phyloP scores from a whole-genome alignment of 352 stramenopile species.

The Blastocystis sp. region DNA sequence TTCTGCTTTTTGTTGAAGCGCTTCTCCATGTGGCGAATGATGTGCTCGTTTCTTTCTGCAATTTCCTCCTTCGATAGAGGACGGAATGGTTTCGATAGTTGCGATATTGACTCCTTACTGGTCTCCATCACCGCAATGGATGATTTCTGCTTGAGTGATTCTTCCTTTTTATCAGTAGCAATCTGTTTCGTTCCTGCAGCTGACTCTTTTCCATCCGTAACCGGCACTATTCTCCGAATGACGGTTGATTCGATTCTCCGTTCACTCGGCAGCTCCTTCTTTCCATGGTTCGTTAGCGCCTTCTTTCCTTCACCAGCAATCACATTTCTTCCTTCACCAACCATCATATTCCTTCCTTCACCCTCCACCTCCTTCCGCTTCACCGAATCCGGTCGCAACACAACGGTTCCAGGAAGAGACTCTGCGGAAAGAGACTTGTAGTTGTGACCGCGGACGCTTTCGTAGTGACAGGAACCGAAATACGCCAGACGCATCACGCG shows the following conservation, averaged over 20 bases:
- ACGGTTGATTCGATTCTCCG: not conserved
- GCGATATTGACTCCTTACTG: too few relatives aligned
- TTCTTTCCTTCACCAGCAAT: not conserved
- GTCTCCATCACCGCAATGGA: too few relatives aligned
- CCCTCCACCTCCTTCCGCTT: slow-evolving; percentile 73
- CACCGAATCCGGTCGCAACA: slow-evolving; percentile 62
- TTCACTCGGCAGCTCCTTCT: not conserved
- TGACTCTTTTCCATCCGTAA: too few relatives aligned
- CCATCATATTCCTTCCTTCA: slow-evolving; percentile 64
- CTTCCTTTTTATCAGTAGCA: too few relatives aligned
- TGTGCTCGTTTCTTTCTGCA: not conserved
- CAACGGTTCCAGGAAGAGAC: not conserved
- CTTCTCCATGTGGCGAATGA: not conserved
- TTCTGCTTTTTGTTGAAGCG: not conserved
- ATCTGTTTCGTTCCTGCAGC: too few relatives aligned
- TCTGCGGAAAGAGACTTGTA: not conserved
- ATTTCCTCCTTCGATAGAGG: not conserved
- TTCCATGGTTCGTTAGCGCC: not conserved
- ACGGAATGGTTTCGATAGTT: not conserved
- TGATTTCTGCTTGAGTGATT: too few relatives aligned
- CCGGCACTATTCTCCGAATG: not conserved
- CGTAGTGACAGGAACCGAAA: not conserved
- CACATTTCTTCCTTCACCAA: not conserved
- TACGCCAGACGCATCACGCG: slow-evolving; percentile 69
- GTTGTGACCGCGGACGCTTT: not conserved